Percentiles rank a stretch among this genome's conserved stretches.
Conservation (phyloP, 2,329 filamentous ascomycete species). For the Microdochium paspali region DNA sequence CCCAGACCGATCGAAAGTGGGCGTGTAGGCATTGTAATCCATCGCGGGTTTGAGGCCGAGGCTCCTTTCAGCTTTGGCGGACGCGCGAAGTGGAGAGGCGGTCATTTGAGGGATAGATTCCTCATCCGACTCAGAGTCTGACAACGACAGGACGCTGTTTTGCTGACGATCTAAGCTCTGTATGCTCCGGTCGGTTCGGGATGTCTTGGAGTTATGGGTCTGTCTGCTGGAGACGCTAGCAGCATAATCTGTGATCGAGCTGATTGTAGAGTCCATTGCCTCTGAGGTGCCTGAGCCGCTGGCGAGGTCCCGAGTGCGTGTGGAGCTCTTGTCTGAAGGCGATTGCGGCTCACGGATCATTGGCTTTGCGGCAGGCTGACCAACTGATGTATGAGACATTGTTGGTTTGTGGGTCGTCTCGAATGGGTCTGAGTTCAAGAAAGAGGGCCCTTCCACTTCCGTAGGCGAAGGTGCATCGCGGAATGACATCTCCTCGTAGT, state of each 20-base stretch:
- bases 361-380: background rate
- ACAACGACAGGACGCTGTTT: slow-evolving; percentile 46
- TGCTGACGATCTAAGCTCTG: slow-evolving; percentile 41
- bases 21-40: background rate
- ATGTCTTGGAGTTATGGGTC: slow-evolving; percentile 44
- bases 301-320: background rate
- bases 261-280: background rate
- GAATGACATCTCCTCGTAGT: slow-evolving; percentile 48
- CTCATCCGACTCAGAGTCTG: slow-evolving; percentile 44
- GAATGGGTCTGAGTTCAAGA: background rate
- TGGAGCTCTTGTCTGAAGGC: background rate
- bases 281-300: background rate
- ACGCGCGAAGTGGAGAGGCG: slow-evolving; percentile 14
- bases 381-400: background rate
- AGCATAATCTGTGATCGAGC: slow-evolving; percentile 27
- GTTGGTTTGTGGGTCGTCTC: background rate
- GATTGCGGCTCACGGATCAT: background rate
- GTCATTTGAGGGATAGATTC: slow-evolving; percentile 19
- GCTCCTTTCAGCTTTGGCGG: slow-evolving; percentile 9
- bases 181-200: slow-evolving; percentile 37
- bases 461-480: slow-evolving; percentile 23
- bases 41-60: background rate
- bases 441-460: slow-evolving; percentile 6
- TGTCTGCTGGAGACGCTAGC: slow-evolving; percentile 46
- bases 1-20: background rate